Conservation (phyloP, 2,329 filamentous ascomycete genomes). For the Fusarium abutilonis region DNA sequence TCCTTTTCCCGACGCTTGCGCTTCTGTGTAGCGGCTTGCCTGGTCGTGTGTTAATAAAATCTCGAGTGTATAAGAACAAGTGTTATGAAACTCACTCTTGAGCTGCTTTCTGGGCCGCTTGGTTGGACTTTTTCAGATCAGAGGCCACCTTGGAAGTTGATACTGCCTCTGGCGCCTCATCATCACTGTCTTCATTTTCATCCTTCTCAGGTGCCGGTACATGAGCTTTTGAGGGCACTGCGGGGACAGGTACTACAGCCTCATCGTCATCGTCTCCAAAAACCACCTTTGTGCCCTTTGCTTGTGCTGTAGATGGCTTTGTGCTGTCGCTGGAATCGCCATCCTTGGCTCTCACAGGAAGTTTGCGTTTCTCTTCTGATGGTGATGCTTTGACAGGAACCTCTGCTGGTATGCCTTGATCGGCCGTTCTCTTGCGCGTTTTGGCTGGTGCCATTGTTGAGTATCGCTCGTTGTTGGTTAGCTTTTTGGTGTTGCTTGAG, state of each 20-base stretch:
- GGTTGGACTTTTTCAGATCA: slow-evolving; percentile 57
- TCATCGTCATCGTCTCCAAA: slow-evolving; percentile 51
- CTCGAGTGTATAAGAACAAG: background rate
- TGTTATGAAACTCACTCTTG: slow-evolving; percentile 57
- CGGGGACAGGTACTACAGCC: slow-evolving; percentile 14
- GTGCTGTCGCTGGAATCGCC: slow-evolving; percentile 30
- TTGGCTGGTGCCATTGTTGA: slow-evolving; percentile 39
- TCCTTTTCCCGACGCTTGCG: slow-evolving; percentile 66
- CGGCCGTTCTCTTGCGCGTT: slow-evolving; percentile 48
- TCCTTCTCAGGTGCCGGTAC: slow-evolving; percentile 43
- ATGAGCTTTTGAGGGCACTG: slow-evolving; percentile 17
- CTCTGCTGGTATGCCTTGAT: slow-evolving; percentile 33
- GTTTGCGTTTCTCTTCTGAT: slow-evolving; percentile 43
- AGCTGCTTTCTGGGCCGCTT: slow-evolving; percentile 60
- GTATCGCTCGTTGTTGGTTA: slow-evolving; percentile 12
- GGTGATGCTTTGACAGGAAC: slow-evolving; percentile 10
- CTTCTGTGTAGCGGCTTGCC: slow-evolving; percentile 62
- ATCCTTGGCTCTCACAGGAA: slow-evolving; percentile 51
- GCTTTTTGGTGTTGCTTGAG: slow-evolving; percentile 2
- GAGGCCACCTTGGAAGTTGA: slow-evolving; percentile 61
- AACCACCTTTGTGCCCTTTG: slow-evolving; percentile 47
- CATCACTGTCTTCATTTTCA: slow-evolving; percentile 58
- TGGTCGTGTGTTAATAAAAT: slow-evolving; percentile 42
- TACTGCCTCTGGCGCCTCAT: slow-evolving; percentile 68
- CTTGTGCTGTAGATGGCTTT: slow-evolving; percentile 15